Base-by-base conservation (phyloP, 2,329 filamentous ascomycete species). In the Fusarium cicatricum region DNA sequence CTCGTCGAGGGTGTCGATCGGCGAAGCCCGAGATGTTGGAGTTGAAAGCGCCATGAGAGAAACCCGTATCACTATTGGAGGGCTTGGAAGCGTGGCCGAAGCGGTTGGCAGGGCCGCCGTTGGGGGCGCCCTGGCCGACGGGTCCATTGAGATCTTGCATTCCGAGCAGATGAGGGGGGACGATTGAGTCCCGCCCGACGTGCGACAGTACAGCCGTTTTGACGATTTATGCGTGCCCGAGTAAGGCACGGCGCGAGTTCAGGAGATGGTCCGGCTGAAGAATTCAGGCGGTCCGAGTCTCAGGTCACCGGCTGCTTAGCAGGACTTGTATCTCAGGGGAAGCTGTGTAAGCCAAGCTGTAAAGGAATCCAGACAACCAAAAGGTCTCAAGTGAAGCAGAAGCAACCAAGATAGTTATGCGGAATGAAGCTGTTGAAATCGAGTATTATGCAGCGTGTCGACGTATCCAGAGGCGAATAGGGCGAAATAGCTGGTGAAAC, bases 21-120 rank as follows among this genome's bases (percentile, higher is more conserved):
- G 88, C 89, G 72, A 96, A 97, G 58, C 91, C 90, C 68, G 86
- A 84, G 65, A 92, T 83, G 78, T 97, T 96, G 52, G 91, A 94
- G 71, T 88, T 88, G 78, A 96, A 97, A 55, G 93, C 92, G 64
- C 91, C 92, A 74, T 97, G 92, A 42, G 93, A 96, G 77, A 97
- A 96, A 63, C 92, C 92, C 41, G 91, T 95, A 68, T 93, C 90
- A 72, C 91, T 87, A 76, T 85, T 91, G 62, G 90, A 90, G 60
- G 91, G 88, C 80, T 96, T 96, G 52, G 90, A 91, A 59, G 86
- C 85, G 70, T 90, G 86, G 66, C 88, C 87, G 69, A 89, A 89
- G 78, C 85, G 90, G 74, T 73, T 82, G 80, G 84, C 66, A 81
- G 82, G 72, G 80, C 85, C 65, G 40, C 66, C 70, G 39, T 72